Evolutionary conservation across 225 moss, liverwort and hornwort species (phyloP).

Genomic region (Sphagnum contortum): DNA sequence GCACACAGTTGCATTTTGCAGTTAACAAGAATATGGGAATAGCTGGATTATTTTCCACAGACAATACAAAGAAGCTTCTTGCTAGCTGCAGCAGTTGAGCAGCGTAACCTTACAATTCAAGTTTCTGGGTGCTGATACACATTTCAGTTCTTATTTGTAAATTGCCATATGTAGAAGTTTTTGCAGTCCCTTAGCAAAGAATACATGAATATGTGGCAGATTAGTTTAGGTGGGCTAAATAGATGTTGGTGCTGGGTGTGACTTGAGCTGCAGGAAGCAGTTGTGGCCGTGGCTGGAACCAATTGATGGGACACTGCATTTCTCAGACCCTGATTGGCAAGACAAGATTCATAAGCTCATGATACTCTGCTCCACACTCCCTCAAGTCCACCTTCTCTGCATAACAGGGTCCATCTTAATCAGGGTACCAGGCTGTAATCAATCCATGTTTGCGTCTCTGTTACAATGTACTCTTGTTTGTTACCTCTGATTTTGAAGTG

Average conservation of each 20-base stretch:
- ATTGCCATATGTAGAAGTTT: too few relatives aligned
- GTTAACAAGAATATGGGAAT: slow-evolving; percentile 93
- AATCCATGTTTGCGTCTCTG: too few relatives aligned
- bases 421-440: too few relatives aligned
- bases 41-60: slow-evolving; percentile 91
- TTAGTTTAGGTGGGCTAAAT: too few relatives aligned
- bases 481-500: too few relatives aligned
- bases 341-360: slow-evolving; percentile 99
- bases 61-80: slow-evolving; percentile 93
- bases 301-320: slow-evolving; percentile 99
- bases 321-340: slow-evolving; percentile 86
- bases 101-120: slow-evolving; percentile 28
- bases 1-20: slow-evolving; percentile 19
- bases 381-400: not conserved
- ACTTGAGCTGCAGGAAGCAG: slow-evolving; percentile 69
- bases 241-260: too few relatives aligned
- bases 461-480: too few relatives aligned
- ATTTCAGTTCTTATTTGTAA: too few relatives aligned
- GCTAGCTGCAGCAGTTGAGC: slow-evolving; percentile 90
- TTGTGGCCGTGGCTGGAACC: slow-evolving; percentile 65
- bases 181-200: too few relatives aligned
- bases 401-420: too few relatives aligned
- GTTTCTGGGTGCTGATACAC: too few relatives aligned
- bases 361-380: slow-evolving; percentile 26
- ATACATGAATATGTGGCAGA: too few relatives aligned